Evolutionary conservation across 345 rosid genomes (phyloP), one percentile per base, ranked within the genome.

Genomic region (Cardamine chenopodiifolia): DNA sequence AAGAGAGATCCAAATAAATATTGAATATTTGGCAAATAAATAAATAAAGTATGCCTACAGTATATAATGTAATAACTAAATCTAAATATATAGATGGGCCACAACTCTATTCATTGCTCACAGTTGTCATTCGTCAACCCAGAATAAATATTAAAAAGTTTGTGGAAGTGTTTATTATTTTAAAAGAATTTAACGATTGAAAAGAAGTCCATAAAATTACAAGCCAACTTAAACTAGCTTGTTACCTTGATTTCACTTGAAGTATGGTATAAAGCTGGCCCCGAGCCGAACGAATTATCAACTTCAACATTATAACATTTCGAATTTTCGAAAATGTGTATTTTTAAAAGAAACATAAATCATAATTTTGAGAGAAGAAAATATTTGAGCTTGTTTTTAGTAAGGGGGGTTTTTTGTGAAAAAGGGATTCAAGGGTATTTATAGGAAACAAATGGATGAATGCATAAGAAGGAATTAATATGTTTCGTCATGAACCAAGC

Each of bases 81-180:
- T 15, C 17, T 40, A 13, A 40, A 70, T 26, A 70, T 25, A 40
- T 45, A 47, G 42, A 57, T 77, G 68, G 54, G 26, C 75, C 75
- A n/a, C n/a, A 76, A 26, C 71, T 70, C 7, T 66, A 78, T 71
- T 71, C 68, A 76, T 56, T 76, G 60, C 25, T 37, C 66, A 70
- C 75, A 35, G 71, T 63, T 77, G 80, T 62, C 75, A 70, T 76
- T 62, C 70, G 62, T 68, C 68, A 53, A 45, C 31, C 64, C 70
- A 23, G 25, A 25, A 14, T 53, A 68, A 55, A 39, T 19, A 20
- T 2, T 3, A 5, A 74, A 28, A 37, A 9, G 37, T 34, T 17
- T 23, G 17, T 74, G 67, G 72, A 57, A 57, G 52, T 66, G 45
- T 59, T 10, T n/a, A 55, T 18, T 11, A 42, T 37, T 31, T 55